Evolutionary conservation across 2,329 filamentous ascomycete genomes (phyloP).

Genomic region (Venturia asperata): DNA sequence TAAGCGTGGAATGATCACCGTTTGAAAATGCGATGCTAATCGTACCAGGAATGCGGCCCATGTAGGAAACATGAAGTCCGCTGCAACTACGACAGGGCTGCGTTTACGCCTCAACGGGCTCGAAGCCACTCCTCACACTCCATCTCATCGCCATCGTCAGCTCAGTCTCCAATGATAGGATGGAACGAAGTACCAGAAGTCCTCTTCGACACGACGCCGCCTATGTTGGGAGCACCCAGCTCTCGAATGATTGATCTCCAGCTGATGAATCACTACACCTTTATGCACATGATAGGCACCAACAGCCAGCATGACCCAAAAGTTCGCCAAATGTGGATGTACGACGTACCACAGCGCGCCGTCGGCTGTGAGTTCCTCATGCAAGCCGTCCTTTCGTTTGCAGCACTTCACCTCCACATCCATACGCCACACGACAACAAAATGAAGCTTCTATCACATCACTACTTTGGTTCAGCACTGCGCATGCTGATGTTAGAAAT

Average conservation of each 20-base stretch:
- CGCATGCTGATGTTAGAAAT: constrained; percentile 15
- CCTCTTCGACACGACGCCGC: constrained; percentile 10
- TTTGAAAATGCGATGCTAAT: neutral
- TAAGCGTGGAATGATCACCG: neutral
- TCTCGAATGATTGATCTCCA: constrained; percentile 17
- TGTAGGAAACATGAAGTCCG: constrained; percentile 17
- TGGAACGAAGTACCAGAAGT: neutral
- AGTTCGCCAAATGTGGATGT: constrained; percentile 17
- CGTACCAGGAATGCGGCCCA: constrained; percentile 14
- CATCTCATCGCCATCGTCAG: neutral
- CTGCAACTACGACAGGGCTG: constrained; percentile 16
- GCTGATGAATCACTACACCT: constrained; percentile 19
- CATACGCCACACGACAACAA: constrained; percentile 11
- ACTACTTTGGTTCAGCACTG: constrained; percentile 17
- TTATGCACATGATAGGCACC: constrained; percentile 17
- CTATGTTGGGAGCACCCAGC: constrained; percentile 14
- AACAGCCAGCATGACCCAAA: constrained; percentile 10
- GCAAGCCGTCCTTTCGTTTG: constrained; percentile 15
- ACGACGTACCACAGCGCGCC: constrained; percentile 18
- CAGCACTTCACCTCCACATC: constrained; percentile 18
- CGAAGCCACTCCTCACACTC: neutral
- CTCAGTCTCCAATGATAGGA: neutral
- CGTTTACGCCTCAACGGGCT: constrained; percentile 1
- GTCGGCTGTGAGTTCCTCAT: constrained; percentile 19
- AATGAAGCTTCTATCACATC: constrained; percentile 13